A percentile compares a stretch with the other conserved stretches of the same genome.
phyloP scores from a whole-genome alignment of 2,329 filamentous ascomycete genomes.

The Coniochaeta pulveracea region DNA sequence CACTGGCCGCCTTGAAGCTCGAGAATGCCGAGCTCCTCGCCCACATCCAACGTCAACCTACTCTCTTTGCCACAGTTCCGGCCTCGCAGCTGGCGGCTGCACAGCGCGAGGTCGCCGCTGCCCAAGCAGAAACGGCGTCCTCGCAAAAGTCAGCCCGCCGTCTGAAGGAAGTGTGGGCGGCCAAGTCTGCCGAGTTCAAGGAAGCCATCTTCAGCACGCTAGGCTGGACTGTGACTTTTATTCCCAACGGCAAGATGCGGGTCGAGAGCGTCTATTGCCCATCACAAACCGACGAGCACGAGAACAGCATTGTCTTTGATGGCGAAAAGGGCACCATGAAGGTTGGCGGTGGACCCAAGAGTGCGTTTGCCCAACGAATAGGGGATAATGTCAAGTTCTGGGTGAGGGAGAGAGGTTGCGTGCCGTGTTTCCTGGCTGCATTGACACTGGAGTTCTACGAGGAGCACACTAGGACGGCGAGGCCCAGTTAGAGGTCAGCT shows the following conservation, averaged over 20 bases:
- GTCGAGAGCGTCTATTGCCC: conserved; percentile 81
- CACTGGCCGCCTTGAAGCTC: conserved; percentile 62
- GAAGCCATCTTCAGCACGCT: conserved; percentile 87
- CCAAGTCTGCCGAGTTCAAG: conserved; percentile 89
- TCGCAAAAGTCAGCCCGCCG: conserved; percentile 75
- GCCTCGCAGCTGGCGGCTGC: conserved; percentile 64
- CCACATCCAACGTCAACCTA: conserved; percentile 44
- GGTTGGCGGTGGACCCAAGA: conserved; percentile 80
- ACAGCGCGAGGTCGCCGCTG: conserved; percentile 63
- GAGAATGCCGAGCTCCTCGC: conserved; percentile 78
- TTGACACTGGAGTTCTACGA: conserved; percentile 92
- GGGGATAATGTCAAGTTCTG: conserved; percentile 84
- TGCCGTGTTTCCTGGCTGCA: conserved; percentile 85
- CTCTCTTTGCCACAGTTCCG: conserved; percentile 56
- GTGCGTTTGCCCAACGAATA: conserved; percentile 77
- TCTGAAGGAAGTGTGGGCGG: conserved; percentile 84
- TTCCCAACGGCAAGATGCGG: conserved; percentile 92
- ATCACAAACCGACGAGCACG: conserved; percentile 54
- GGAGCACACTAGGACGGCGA: conserved; percentile 30
- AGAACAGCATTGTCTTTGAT: conserved; percentile 73
- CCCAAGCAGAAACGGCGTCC: conserved; percentile 55
- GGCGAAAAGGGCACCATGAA: conserved; percentile 97
- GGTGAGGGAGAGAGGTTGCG: conserved; percentile 88
- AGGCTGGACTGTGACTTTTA: conserved; percentile 90
- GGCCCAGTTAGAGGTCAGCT: no score